Evolutionary conservation across 768 basidiomycete genomes (phyloP).

Genomic region (Psilocybe cyanescens): DNA sequence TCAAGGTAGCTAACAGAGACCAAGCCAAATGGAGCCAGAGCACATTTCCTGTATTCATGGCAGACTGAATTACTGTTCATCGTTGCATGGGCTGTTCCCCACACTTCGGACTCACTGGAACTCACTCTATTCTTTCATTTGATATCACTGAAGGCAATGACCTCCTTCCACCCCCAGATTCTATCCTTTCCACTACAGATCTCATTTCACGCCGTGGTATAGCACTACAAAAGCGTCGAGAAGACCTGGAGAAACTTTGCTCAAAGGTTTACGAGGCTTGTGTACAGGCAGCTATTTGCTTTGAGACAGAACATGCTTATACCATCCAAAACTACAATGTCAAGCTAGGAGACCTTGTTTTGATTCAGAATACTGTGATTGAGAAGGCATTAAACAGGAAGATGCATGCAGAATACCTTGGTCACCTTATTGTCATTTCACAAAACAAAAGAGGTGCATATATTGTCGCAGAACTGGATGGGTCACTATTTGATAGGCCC

Average conservation of each 20-base stretch:
- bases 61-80: constrained; percentile 33
- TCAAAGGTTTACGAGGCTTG: constrained; percentile 13
- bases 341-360: constrained; percentile 29
- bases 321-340: constrained; percentile 21
- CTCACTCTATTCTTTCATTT: constrained; percentile 23
- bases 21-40: constrained; percentile 6
- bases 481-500: neutral
- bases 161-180: neutral
- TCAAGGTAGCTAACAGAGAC: constrained; percentile 34
- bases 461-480: neutral
- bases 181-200: constrained; percentile 12
- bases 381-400: neutral
- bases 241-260: constrained; percentile 11
- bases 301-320: constrained; percentile 26
- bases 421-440: neutral
- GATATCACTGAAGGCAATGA: neutral
- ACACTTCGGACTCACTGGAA: constrained; percentile 31
- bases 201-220: constrained; percentile 19
- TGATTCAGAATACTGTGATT: constrained; percentile 33
- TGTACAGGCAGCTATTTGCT: constrained; percentile 11
- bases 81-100: constrained; percentile 32
- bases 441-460: neutral
- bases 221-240: constrained; percentile 23
- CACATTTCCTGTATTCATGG: constrained; percentile 32
- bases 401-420: neutral